Evolutionary conservation across 192 early-diverging fungal species (phyloP), one percentile per base, ranked within the genome.

Genomic region (Coemansia sp.): DNA sequence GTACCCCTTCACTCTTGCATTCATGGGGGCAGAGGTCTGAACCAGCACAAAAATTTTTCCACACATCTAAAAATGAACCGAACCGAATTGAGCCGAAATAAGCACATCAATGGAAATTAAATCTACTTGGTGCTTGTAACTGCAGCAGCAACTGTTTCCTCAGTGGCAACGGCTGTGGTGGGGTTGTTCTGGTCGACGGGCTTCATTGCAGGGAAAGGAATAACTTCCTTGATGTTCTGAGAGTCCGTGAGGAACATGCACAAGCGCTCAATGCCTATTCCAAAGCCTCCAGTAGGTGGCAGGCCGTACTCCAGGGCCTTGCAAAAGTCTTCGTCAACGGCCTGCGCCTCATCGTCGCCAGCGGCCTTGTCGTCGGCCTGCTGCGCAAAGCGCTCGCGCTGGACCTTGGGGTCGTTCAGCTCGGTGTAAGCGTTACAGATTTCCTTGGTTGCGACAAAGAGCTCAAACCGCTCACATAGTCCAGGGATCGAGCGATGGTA

Each of bases 391-490:
- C 95, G 86, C 76, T 95, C 94, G 61, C 97, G 91, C 83, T 99
- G 97, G 68, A 96, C 97, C 74, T 95, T 96, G 44, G 97, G 97
- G 85, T 99, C 97, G 86, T 99, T 99, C 79, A 99, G 87, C 88
- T 99, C 97, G 7, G 97, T 99, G 89, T 98, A 99, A 23, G 95
- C 93, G 67, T 99, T 99, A 85, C 93, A 94, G 54, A 99, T 86
- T 74, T 99, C 97, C 90, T 98, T 99, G 80, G 94, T 96, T 59
- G 94, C 95, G 5, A 99, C 95, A 74, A 98, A 98, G 69, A 93
- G 88, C 85, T 98, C 96, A 69, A 98, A 98, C 49, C 96, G 93
- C 80, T 98, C 96, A 86, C 93, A 96, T 32, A 98, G 83, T 38
- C 97, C 97, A 41, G 89, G 83, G 53, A 84, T 84, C 31, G 86